These are phyloP conservation scores for Ogataea siamensis DNA, from an alignment of 805 yeast genomes.

Conservation along the genomic window DNA sequence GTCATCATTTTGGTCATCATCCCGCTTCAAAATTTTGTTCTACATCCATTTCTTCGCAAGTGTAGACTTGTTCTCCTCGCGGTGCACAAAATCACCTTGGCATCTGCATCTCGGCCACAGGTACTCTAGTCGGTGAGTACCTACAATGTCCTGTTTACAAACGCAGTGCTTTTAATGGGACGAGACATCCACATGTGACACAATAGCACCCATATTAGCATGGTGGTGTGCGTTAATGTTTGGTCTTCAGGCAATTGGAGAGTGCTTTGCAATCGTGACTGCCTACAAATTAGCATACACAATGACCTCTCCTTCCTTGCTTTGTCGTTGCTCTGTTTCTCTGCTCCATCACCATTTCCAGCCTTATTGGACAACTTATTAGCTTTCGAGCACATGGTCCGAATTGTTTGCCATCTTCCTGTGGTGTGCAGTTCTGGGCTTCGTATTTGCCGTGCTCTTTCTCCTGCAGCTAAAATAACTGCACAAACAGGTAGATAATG, in stretches of 20 bases:
- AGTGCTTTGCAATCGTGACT: slow-evolving; percentile 50
- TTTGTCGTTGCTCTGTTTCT: slow-evolving; percentile 44
- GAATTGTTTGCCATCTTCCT: slow-evolving; percentile 37
- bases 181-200: slow-evolving; percentile 25
- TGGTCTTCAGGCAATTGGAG: slow-evolving; percentile 49
- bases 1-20: slow-evolving; percentile 45
- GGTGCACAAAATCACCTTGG: slow-evolving; percentile 46
- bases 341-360: slow-evolving; percentile 43
- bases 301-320: slow-evolving; percentile 47
- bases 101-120: slow-evolving; percentile 42
- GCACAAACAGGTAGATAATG: slow-evolving; percentile 6
- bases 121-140: slow-evolving; percentile 48
- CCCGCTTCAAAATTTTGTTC: slow-evolving; percentile 45
- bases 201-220: slow-evolving; percentile 31
- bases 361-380: slow-evolving; percentile 42
- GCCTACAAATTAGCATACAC: slow-evolving; percentile 56
- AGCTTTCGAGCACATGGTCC: slow-evolving; percentile 42
- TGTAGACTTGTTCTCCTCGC: slow-evolving; percentile 40
- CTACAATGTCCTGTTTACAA: slow-evolving; percentile 44
- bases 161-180: slow-evolving; percentile 42
- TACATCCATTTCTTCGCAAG: slow-evolving; percentile 46
- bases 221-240: slow-evolving; percentile 36
- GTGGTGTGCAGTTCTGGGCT: slow-evolving; percentile 36
- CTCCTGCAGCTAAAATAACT: slow-evolving; percentile 18
- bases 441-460: slow-evolving; percentile 27